A percentile compares a stretch with the other conserved stretches of the same genome.
Evolutionary conservation across 225 moss, liverwort and hornwort species (phyloP).

Genomic region (Thuidium tamariscinum): DNA sequence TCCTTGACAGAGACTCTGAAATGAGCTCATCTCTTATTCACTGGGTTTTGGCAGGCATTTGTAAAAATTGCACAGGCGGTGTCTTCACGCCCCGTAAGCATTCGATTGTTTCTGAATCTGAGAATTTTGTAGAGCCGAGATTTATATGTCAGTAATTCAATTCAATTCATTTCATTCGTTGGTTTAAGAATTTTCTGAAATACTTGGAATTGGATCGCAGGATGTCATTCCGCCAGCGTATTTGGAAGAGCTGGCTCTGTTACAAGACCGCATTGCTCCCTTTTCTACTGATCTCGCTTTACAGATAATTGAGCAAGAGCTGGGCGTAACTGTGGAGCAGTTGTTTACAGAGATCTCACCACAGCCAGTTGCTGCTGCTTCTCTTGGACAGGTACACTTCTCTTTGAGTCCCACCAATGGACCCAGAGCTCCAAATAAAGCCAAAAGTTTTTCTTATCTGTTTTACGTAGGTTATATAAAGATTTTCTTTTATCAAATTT

Average conservation of each 20-base stretch:
- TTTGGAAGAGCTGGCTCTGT: slow-evolving; percentile 61
- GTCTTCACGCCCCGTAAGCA: slow-evolving; percentile 76
- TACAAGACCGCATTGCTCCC: slow-evolving; percentile 96
- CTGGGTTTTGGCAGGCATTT: slow-evolving; percentile 50
- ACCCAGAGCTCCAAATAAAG: background rate
- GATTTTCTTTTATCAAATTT: background rate
- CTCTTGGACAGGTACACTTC: slow-evolving; percentile 74
- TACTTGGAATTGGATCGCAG: slow-evolving; percentile 33
- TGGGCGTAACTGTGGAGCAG: slow-evolving; percentile 74
- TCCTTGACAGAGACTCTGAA: background rate
- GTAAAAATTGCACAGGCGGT: slow-evolving; percentile 93
- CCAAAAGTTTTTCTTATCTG: background rate
- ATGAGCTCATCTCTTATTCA: background rate
- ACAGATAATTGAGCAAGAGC: slow-evolving; percentile 74
- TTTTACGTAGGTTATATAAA: background rate
- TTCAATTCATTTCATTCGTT: background rate
- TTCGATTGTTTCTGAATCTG: background rate
- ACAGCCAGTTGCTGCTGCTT: slow-evolving; percentile 87
- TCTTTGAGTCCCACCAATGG: background rate
- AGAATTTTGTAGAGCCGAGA: background rate
- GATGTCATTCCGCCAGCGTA: slow-evolving; percentile 92
- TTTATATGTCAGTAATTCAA: background rate
- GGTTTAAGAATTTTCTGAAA: background rate
- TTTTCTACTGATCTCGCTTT: slow-evolving; percentile 80
- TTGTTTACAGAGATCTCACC: slow-evolving; percentile 91